A percentile compares a stretch with the other conserved stretches of the same genome.
Evolutionary conservation across 116 monocot species (phyloP).

Genomic region (Phalaenopsis hybrid): DNA sequence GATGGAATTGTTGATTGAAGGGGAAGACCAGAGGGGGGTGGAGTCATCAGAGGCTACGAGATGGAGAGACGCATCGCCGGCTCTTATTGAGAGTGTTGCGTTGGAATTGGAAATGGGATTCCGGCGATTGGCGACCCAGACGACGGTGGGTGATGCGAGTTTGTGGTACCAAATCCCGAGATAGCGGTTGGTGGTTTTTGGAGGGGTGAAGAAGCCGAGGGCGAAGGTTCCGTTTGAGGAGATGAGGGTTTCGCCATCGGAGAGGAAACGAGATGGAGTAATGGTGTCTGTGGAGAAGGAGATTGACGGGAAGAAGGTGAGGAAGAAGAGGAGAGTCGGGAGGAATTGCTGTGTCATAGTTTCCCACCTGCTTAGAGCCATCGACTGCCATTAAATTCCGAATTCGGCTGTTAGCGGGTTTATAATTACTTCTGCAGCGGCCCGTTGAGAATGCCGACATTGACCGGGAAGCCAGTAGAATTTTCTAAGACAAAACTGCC

Average conservation of each 20-base stretch:
- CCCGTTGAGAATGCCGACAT: too few species aligned
- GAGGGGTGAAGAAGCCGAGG: conserved; percentile 21
- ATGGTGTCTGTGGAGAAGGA: not conserved
- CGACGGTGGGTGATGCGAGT: conserved; percentile 9
- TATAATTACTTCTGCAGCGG: too few species aligned
- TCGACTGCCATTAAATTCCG: not conserved
- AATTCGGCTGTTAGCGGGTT: too few species aligned
- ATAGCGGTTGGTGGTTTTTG: conserved; percentile 17
- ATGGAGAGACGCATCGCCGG: conserved; percentile 9
- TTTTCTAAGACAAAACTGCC: too few species aligned
- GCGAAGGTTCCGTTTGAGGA: conserved; percentile 9
- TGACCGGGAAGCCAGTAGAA: too few species aligned
- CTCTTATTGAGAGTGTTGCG: conserved; percentile 6
- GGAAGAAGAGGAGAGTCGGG: not conserved
- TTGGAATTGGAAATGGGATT: conserved; percentile 12
- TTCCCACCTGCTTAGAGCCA: not conserved
- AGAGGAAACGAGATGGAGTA: conserved; percentile 4
- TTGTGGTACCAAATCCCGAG: conserved; percentile 41
- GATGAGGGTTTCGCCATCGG: conserved; percentile 6
- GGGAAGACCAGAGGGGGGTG: conserved; percentile 10
- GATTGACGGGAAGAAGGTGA: not conserved
- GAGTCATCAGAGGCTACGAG: not conserved
- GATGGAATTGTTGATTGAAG: not conserved
- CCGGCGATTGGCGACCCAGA: conserved; percentile 42
- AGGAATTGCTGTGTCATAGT: not conserved